Conservation (phyloP, 2,329 filamentous ascomycete genomes). For the Neopestalotiopsis rosae region DNA sequence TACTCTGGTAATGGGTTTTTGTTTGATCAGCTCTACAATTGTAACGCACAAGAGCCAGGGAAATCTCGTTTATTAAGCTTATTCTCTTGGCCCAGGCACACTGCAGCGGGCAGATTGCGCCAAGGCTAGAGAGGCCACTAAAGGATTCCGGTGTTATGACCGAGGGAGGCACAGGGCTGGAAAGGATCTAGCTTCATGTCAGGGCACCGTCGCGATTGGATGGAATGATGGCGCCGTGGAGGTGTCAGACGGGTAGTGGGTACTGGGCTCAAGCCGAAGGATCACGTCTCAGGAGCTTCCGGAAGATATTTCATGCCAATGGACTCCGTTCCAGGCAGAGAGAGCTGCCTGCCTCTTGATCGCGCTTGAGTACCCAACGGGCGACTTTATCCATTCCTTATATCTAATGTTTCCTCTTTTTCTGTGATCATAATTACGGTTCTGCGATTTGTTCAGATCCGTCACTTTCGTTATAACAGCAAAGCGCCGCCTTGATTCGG, state of each 20-base stretch:
- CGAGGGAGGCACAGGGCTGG: constrained; percentile 2
- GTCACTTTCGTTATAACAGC: not conserved
- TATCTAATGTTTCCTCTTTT: no score
- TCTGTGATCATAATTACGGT: no score
- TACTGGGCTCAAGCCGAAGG: not conserved
- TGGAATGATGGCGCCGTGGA: not conserved
- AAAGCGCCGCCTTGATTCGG: not conserved
- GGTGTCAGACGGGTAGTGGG: not conserved
- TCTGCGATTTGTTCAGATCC: no score
- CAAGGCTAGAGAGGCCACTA: not conserved
- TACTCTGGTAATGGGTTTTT: no score
- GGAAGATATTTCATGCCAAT: not conserved
- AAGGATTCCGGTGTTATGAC: not conserved
- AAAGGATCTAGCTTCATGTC: not conserved
- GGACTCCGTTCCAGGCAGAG: no score
- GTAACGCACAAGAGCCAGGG: not conserved
- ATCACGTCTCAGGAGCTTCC: not conserved
- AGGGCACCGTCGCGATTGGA: constrained; percentile 4
- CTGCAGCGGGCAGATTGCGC: not conserved
- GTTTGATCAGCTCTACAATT: no score
- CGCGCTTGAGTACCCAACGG: no score
- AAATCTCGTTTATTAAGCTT: not conserved
- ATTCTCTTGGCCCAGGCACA: not conserved
- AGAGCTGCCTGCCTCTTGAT: no score
- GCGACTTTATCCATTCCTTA: no score